phyloP scores from a whole-genome alignment of 1,284 basidiomycete genomes.

The Afroboletus lepidellus region DNA sequence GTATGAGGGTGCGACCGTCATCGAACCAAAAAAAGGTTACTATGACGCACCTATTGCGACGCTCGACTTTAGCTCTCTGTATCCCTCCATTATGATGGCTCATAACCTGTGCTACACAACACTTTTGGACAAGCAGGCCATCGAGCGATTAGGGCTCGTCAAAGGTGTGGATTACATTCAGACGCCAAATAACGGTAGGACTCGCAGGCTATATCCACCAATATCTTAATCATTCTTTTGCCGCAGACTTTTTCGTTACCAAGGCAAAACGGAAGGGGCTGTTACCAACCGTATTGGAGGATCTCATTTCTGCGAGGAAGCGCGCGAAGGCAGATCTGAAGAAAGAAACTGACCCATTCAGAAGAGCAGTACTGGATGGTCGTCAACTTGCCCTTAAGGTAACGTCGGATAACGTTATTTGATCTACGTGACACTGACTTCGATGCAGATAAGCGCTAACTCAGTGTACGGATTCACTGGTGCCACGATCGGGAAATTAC shows the following conservation, averaged over 20 bases:
- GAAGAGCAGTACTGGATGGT: slow-evolving; percentile 91
- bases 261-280: slow-evolving; percentile 77
- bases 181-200: slow-evolving; percentile 87
- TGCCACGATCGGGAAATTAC: slow-evolving; percentile 91
- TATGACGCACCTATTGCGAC: slow-evolving; percentile 95
- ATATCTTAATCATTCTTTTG: not conserved
- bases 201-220: not conserved
- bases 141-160: slow-evolving; percentile 73
- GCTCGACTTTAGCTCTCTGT: slow-evolving; percentile 94
- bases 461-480: slow-evolving; percentile 98
- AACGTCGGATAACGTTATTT: not conserved
- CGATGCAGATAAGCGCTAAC: slow-evolving; percentile 84
- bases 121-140: slow-evolving; percentile 73
- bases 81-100: slow-evolving; percentile 99
- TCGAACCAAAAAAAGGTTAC: slow-evolving; percentile 91
- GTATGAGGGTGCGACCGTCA: slow-evolving; percentile 96
- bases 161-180: slow-evolving; percentile 87
- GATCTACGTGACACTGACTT: not conserved
- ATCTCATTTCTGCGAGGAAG: slow-evolving; percentile 88
- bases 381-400: slow-evolving; percentile 93
- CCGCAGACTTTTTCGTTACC: slow-evolving; percentile 80
- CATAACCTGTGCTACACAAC: slow-evolving; percentile 98
- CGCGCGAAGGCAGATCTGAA: slow-evolving; percentile 92
- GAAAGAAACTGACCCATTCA: slow-evolving; percentile 93
- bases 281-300: slow-evolving; percentile 88